Base-by-base conservation (phyloP, 805 yeast species). In the Pichia paraexigua region DNA sequence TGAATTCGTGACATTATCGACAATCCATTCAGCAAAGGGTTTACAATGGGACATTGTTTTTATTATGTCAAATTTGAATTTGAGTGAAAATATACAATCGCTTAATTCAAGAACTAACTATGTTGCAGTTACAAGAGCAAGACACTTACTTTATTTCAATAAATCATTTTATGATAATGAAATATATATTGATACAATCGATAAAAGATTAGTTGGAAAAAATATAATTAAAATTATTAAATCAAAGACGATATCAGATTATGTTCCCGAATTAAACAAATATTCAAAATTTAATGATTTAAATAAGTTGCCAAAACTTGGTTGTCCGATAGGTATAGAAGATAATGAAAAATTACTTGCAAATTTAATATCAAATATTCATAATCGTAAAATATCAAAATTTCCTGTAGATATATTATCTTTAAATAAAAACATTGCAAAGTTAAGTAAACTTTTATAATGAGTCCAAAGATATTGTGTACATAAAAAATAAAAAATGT, bases 21-120 rank as follows among this genome's bases (percentile, higher is more conserved):
- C 92, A 0, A 77, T 86, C 2, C 92, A 86, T 63, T 73, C 87
- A 0, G 80, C 91, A 1, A 86, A 86, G 58, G 92, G 94, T 0
- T 63, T 84, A 5, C 90, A 85, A 55, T 84, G 80, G 58, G 89
- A 90, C 0, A 71, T 83, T 13, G 88, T 83, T 1, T 84, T 85
- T 63, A 57, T 83, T 15, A 41, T 53, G n/a, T 43, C 58, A 18
- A 49, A 43, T 9, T n/a, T 50, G 15, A 30, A 37, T 22, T 21
- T 42, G 18, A 24, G 25, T 21, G 40, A 43, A 2, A 42, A 24
- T 3, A 17, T 22, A 8, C 25, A 47, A 13, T 41, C 47, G 5
- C 25, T 32, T 8, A 47, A 48, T 41, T 30, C 54, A 13, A 44
- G 55, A 35, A 48, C 52, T 13, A 66, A 78, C 18, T 85, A 83